A percentile compares a stretch with the other conserved stretches of the same genome.
phyloP scores from a whole-genome alignment of 2,329 filamentous ascomycete species.

The Coniochaeta prunicola region DNA sequence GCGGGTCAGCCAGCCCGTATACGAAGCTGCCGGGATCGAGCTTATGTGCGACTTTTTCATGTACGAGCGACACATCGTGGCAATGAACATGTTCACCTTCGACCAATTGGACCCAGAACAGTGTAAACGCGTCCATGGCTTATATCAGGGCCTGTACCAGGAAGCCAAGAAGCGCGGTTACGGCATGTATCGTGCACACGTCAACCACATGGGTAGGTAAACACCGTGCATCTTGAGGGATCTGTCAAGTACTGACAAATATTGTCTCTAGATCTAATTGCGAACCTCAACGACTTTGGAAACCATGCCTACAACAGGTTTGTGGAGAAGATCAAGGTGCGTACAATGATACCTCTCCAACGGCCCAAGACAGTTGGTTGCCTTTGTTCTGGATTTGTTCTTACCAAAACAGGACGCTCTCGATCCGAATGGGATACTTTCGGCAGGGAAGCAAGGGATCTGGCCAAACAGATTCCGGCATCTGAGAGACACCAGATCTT shows the following conservation, averaged over 20 bases:
- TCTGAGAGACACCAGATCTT: conserved; percentile 8
- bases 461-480: conserved; percentile 22
- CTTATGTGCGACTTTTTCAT: conserved; percentile 40
- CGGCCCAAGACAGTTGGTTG: background rate
- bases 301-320: conserved; percentile 29
- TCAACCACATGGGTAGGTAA: conserved; percentile 31
- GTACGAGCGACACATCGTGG: conserved; percentile 36
- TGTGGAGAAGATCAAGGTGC: conserved; percentile 28
- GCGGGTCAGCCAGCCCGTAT: conserved; percentile 29
- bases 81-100: conserved; percentile 40
- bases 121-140: conserved; percentile 23
- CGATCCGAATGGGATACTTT: conserved; percentile 28
- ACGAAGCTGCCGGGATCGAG: conserved; percentile 33
- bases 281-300: conserved; percentile 30
- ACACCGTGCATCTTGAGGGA: background rate
- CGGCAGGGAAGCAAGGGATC: conserved; percentile 30
- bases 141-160: conserved; percentile 25
- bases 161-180: conserved; percentile 26
- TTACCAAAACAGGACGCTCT: conserved; percentile 20
- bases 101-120: conserved; percentile 34
- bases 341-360: background rate
- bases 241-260: conserved; percentile 4
- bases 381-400: background rate
- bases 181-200: conserved; percentile 29
- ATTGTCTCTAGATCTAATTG: conserved; percentile 22